A percentile compares a stretch with the other conserved stretches of the same genome.
phyloP scores from a whole-genome alignment of 441 rosid genomes.

The Sinapis alba region DNA sequence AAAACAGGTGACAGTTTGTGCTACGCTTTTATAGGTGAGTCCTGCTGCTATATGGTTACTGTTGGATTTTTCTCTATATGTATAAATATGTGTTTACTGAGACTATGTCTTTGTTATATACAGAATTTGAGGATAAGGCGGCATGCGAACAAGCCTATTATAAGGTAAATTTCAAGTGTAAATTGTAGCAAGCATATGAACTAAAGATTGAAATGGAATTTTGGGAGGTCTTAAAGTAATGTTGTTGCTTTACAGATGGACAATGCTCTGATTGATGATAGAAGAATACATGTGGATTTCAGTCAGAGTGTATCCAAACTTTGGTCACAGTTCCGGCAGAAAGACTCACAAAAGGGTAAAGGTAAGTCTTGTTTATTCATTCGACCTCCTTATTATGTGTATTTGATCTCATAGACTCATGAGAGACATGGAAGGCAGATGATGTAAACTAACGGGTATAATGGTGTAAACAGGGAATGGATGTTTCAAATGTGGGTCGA shows the following conservation, averaged over 20 bases:
- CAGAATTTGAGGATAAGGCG: conserved; percentile 79
- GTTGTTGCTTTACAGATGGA: conserved; percentile 68
- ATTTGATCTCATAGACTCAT: neutral
- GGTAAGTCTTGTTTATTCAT: conserved; percentile 40
- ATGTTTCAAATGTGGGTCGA: conserved; percentile 90
- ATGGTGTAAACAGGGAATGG: conserved; percentile 56
- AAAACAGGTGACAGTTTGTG: conserved; percentile 98
- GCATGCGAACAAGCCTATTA: conserved; percentile 87
- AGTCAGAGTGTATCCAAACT: conserved; percentile 96
- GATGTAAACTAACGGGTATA: conserved; percentile 1
- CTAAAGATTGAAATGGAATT: neutral
- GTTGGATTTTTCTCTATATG: neutral
- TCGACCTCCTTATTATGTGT: neutral
- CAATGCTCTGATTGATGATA: conserved; percentile 92
- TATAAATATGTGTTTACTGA: neutral
- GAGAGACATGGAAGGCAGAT: conserved; percentile 6
- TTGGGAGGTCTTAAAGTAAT: conserved; percentile 17
- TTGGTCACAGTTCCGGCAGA: conserved; percentile 81
- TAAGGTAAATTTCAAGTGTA: conserved; percentile 55
- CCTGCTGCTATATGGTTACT: neutral
- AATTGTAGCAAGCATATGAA: neutral
- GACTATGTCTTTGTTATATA: conserved; percentile 41
- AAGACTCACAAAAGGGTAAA: conserved; percentile 54
- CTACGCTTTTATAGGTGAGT: conserved; percentile 93
- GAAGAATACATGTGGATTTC: conserved; percentile 94